Evolutionary conservation across 2,329 filamentous ascomycete species (phyloP), one percentile per base, ranked within the genome.

Genomic region (Pseudogymnoascus verrucosus): DNA sequence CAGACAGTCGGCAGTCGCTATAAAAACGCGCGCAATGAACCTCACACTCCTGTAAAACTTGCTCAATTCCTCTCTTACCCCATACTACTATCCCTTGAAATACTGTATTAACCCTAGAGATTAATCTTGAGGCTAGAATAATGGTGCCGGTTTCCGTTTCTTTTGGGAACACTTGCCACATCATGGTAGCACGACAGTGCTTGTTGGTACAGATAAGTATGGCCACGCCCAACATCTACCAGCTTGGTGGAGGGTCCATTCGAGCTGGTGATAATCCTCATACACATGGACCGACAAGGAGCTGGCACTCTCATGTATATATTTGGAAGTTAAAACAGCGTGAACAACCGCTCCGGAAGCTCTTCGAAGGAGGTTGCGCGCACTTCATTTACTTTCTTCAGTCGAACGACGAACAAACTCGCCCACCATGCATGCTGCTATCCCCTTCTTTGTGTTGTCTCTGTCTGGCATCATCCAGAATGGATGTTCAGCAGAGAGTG

Each of bases 401-500:
- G 26, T 31, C 47, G 1, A 11, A 3, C n/a, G 10, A 57, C 28
- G 5, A n/a, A 57, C n/a, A 4, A 57, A 4, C 26, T 34, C 26
- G 26, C 28, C n/a, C 28, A 6, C 3, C 28, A 57, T 57, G 51
- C 51, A 4, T 34, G n/a, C 8, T n/a, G n/a, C 11, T 28, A 21
- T 34, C 10, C 4, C n/a, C n/a, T 3, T 57, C 28, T 19, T 34
- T 57, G n/a, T 14, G 10, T 10, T 57, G n/a, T 57, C 16, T 21
- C 28, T 57, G n/a, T 19, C 16, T 2, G n/a, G 28, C 10, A 34
- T 57, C 51, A 34, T 57, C n/a, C 16, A 57, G 51, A 19, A 36
- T 34, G 51, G 26, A 57, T 26, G 6, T 16, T 65, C 60, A 63
- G 63, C 62, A 19, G 28, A 64, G 7, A 64, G 68, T 65, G 71